Evolutionary conservation across 805 yeast species (phyloP).

Genomic region (Spathaspora passalidarum): DNA sequence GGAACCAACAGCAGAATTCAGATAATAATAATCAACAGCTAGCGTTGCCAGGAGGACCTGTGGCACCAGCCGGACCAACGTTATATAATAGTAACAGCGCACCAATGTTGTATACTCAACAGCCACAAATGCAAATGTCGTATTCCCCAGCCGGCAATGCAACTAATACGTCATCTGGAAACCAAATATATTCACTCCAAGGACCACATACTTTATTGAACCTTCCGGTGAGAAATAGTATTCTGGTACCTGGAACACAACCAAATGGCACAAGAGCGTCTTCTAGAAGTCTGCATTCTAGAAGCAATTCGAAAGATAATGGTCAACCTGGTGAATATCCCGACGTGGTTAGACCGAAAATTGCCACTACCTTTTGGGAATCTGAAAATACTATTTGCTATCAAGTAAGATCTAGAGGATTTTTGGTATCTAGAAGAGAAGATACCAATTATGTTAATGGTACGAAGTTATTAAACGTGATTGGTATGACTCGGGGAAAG

Average conservation of each 20-base stretch:
- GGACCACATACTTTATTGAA: not conserved
- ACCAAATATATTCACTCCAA: slow-evolving; percentile 6
- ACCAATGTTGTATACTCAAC: slow-evolving; percentile 6
- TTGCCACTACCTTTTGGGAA: slow-evolving; percentile 37
- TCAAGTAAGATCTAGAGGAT: slow-evolving; percentile 32
- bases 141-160: slow-evolving; percentile 1
- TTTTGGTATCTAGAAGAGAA: slow-evolving; percentile 34
- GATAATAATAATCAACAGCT: not conserved
- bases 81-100: not conserved
- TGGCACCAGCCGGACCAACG: not conserved
- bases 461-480: slow-evolving; percentile 35
- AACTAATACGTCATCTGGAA: not conserved
- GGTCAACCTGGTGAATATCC: slow-evolving; percentile 12
- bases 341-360: slow-evolving; percentile 26
- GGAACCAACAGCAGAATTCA: not conserved
- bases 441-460: slow-evolving; percentile 36
- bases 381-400: slow-evolving; percentile 35
- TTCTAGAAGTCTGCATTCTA: slow-evolving; percentile 10
- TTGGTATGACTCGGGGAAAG: slow-evolving; percentile 40
- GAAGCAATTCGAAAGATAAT: slow-evolving; percentile 14
- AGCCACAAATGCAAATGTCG: slow-evolving; percentile 5
- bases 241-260: no score
- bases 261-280: not conserved
- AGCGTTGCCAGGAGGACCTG: not conserved
- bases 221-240: not conserved